A percentile compares a stretch with the other conserved stretches of the same genome.
These are phyloP conservation scores for Plasmodium adleri DNA, from an alignment of 169 alveolate genomes.

Conservation along the genomic window DNA sequence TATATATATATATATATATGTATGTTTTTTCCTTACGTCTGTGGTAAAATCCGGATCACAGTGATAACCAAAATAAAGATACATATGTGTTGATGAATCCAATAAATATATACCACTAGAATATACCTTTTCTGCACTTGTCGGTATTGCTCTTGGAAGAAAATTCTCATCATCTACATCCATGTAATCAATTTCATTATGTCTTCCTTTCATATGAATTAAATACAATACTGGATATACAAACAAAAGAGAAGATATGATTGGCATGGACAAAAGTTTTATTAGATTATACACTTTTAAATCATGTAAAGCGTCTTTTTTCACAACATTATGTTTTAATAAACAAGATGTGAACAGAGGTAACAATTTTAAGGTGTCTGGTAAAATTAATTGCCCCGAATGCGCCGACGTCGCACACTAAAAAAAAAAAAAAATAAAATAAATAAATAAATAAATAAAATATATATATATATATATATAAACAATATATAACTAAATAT, in stretches of 20 bases:
- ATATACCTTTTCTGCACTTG: conserved; percentile 81
- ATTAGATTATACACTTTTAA: conserved; percentile 52
- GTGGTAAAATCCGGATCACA: conserved; percentile 44
- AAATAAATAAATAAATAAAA: not conserved
- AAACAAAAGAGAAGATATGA: conserved; percentile 73
- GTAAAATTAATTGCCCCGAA: conserved; percentile 89
- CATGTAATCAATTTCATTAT: conserved; percentile 65
- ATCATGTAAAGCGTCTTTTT: conserved; percentile 53
- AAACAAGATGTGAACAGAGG: conserved; percentile 85
- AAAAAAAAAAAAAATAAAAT: not conserved
- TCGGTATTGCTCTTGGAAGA: conserved; percentile 80
- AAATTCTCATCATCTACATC: conserved; percentile 70
- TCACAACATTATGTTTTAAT: conserved; percentile 80
- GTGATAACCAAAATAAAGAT: conserved; percentile 88
- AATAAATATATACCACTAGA: conserved; percentile 88
- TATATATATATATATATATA: not conserved
- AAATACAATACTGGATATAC: conserved; percentile 78
- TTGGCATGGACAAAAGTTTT: conserved; percentile 64
- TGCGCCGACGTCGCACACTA: conserved; percentile 86
- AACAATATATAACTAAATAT: not conserved
- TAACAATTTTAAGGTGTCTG: conserved; percentile 88
- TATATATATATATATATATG: not conserved
- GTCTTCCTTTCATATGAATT: conserved; percentile 55
- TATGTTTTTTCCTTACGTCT: conserved; percentile 23
- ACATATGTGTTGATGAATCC: conserved; percentile 85